Base-by-base conservation (phyloP, 495 filamentous ascomycete species). In the Podospora conica region DNA sequence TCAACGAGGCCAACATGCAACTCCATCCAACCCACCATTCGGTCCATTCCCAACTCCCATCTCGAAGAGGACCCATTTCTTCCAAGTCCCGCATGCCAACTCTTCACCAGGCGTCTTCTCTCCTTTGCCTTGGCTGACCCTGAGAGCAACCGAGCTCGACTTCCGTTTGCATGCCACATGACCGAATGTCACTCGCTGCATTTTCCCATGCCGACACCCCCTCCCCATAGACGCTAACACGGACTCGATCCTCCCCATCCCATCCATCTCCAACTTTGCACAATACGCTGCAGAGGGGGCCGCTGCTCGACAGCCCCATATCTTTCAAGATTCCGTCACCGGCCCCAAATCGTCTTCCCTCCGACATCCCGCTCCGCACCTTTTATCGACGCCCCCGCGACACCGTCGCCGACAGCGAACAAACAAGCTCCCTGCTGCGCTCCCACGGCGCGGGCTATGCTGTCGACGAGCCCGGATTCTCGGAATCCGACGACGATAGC, bases 351-450 rank as follows among this genome's bases (percentile, higher is more conserved):
- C 82, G 82, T 73, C 81, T 84, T 65, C 84, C 84, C 73, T 85
- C 83, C 72, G 84, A 87, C 73, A 87, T 88, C 65, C 86, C 86
- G 60, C 82, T 88, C 60, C 82, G 85, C 65, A 84, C 84, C 62
- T 74, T 88, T 61, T 75, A 82, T 60, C 77, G 64, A 15, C 72
- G 56, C 60, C 75, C 76, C 48, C 62, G 69, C 55, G 74, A 61
- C 68, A 69, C 63, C 67, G 68, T 63, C 60, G 70, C 60, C 67
- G 68, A 66, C 54, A 71, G 63, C 64, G 69, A 67, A 40, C 68
- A 72, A 53, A 74, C 79, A 65, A 75, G 80, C 66, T 77, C 77
- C 67, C 75, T 81, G 66, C 75, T 79, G 65, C 70, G 76, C 61
- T 66, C 69, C 65, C 77, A 75, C 71, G 73, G 73, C 57, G 73